A percentile compares a stretch with the other conserved stretches of the same genome.
phyloP scores from a whole-genome alignment of 176 grass and related monocot species.

The Avena insularis region DNA sequence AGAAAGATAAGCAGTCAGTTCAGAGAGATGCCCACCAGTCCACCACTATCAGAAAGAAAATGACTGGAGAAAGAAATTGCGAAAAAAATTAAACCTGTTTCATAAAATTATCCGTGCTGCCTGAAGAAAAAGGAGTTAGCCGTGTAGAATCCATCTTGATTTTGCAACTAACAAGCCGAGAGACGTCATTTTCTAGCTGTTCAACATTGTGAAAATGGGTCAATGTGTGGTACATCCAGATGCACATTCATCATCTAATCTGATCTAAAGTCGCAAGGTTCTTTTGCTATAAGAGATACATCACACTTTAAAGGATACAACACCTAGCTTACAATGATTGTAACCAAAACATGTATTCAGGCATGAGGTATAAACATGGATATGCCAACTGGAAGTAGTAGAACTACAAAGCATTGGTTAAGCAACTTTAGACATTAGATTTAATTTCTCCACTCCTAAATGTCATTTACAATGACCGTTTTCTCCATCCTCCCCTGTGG shows the following conservation, averaged over 20 bases:
- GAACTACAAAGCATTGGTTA: neutral
- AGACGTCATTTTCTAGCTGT: conserved; percentile 33
- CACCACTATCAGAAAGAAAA: neutral
- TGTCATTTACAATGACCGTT: neutral
- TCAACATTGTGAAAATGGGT: conserved; percentile 3
- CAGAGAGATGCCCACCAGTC: neutral
- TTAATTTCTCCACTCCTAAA: neutral
- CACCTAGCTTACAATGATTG: neutral
- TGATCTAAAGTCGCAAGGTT: neutral
- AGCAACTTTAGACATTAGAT: neutral
- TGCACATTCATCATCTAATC: neutral
- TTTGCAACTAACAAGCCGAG: conserved; percentile 31
- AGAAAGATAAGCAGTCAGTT: neutral
- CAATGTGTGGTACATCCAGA: neutral
- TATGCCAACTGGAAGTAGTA: neutral
- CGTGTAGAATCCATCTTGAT: neutral
- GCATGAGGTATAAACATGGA: neutral
- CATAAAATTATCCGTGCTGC: neutral
- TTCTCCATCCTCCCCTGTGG: neutral
- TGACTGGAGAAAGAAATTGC: conserved; percentile 1
- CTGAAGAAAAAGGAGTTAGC: neutral
- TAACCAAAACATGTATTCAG: neutral
- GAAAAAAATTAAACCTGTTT: conserved; percentile 31
- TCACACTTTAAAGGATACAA: neutral
- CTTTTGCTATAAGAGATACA: neutral